Base-by-base conservation (phyloP, 2,329 filamentous ascomycete species). In the Paecilomyces sp. region DNA sequence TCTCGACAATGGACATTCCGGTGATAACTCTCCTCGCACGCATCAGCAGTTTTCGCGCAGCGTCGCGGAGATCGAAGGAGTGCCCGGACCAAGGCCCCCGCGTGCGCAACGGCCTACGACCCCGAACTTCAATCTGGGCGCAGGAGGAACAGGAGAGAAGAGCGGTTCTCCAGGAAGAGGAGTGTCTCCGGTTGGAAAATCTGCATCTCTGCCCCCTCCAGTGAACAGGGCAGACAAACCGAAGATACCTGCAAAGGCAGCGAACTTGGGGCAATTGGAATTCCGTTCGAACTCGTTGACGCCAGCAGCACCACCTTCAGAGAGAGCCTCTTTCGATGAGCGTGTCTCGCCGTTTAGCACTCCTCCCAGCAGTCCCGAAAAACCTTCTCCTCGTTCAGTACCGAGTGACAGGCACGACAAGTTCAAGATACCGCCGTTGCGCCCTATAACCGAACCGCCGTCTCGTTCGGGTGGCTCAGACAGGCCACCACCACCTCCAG, bases 201-300 rank as follows among this genome's bases (percentile, higher is more conserved):
- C 62, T 54, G 62, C 69, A 2, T 80, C 81, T 3, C 72, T 80
- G 11, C 90, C 90, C 9, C 91, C 91, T 3, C 88, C 89, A 0
- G 82, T 92, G 41, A 94, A 95, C 71, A 86, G 92, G 58, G 86
- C 87, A 31, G 90, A 90, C 50, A 96, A 95, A 73, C 88, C 88
- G 3, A 87, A 85, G 67, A 83, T 89, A 58, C 81, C 81, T 11
- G 71, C 75, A 9, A 85, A 85, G 63, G 71, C 70, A 12, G 70
- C 71, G 13, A 71, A 64, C 52, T 63, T 70, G 60, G 66, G 67
- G 33, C 70, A 72, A 65, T 62, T 72, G 64, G 68, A 74, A 50
- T 55, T 62, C 6, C 65, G 58, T 28, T 22, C n/a, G 5, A 18
- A 15, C 15, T 63, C 66, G 8, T 66, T 74, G 28, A 61, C 70